Evolutionary conservation across 768 basidiomycete species (phyloP), one percentile per base, ranked within the genome.

Genomic region (Boletus subparvulus): DNA sequence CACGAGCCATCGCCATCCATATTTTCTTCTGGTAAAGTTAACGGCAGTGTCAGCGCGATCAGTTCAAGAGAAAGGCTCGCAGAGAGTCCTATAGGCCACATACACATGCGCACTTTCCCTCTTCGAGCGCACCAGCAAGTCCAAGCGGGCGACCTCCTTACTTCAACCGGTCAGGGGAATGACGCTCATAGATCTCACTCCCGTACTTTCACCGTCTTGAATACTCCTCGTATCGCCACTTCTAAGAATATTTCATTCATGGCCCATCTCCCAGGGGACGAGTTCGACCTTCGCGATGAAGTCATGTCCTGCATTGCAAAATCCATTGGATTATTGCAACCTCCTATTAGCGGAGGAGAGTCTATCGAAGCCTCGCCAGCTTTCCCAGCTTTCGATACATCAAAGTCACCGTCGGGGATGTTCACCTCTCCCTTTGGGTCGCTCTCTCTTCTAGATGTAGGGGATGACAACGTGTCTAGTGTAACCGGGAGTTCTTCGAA

Each of bases 271-370:
- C 71, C 78, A 33, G 76, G 75, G 9, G 88, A 87, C 26, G 92
- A 95, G 21, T 95, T 98, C 62, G 93, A 98, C 69, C 82, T 98
- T n/a, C 84, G 92, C 36, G 92, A 94, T 62, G 94, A 92, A 62
- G 95, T 99, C 33, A 94, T 98, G 93, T 89, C 90, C 1, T 96
- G 93, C 70, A 95, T 99, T 58, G 94, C 96, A 1, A 95, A 96
- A 70, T 96, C 94, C 3, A 98, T 99, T 55, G 97, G 97, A 4
- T 79, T 99, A 13, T 75, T 92, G 24, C 95, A 97, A 61, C 91
- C 94, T 4, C 86, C 93, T 3, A 72, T 90, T 19, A 89, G 86
- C 53, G 85, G 81, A 41, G 78, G 75, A 45, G 85, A 84, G 37
- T 89, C 87, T 3, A 72, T 80, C 3, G 86, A 87, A 59, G 80